Conservation (phyloP, 495 filamentous ascomycete genomes). For the Penicillium longicatenatum region DNA sequence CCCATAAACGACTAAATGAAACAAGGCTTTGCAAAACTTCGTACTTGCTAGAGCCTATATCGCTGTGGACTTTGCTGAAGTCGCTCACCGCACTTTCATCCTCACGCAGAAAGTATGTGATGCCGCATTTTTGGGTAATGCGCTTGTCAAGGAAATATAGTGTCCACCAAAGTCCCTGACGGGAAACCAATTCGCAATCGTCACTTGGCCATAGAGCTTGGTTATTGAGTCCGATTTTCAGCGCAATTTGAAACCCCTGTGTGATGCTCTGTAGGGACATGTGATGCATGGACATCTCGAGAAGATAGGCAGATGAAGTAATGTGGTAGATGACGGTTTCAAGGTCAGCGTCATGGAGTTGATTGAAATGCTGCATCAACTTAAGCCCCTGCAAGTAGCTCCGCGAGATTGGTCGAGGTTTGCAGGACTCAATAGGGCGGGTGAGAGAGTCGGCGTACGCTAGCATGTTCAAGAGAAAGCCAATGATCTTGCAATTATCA, state of each 20-base stretch:
- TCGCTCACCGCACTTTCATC: constrained; percentile 8
- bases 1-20: constrained; percentile 4
- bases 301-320: no score
- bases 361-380: constrained; percentile 3
- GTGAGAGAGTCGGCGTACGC: constrained; percentile 5
- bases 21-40: constrained; percentile 5
- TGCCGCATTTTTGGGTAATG: constrained; percentile 8
- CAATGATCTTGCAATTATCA: constrained; percentile 2
- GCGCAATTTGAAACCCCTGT: constrained; percentile 1
- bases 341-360: no score
- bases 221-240: constrained; percentile 1
- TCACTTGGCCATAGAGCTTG: not conserved
- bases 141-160: constrained; percentile 14
- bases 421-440: not conserved
- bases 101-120: constrained; percentile 8
- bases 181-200: not conserved
- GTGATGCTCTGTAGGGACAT: not conserved
- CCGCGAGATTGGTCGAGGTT: not conserved
- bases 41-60: not conserved
- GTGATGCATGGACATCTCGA: no score
- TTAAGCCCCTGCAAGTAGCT: constrained; percentile 4
- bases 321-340: no score
- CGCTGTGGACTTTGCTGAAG: not conserved
- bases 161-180: constrained; percentile 13
- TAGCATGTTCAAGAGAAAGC: constrained; percentile 7